Conservation (phyloP, 1,284 basidiomycete genomes). For the Boletellus sp. region DNA sequence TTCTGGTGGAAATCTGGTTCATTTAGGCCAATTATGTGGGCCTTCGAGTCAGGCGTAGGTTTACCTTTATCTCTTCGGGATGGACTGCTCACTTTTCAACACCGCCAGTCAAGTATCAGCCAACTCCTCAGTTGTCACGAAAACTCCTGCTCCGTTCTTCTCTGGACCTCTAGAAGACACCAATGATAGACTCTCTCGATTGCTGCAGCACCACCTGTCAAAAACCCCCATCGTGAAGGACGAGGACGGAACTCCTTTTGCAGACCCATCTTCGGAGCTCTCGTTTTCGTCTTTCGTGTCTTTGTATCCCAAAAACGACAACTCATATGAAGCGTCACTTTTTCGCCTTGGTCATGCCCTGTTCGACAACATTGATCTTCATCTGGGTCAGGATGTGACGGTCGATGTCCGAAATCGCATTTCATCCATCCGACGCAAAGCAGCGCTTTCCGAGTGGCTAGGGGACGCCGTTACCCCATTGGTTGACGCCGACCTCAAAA, state of each 20-base stretch:
- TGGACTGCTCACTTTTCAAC: constrained; percentile 8
- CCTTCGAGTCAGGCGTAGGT: constrained; percentile 50
- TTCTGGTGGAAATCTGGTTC: constrained; percentile 72
- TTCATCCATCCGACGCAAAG: constrained; percentile 68
- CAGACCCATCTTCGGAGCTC: constrained; percentile 54
- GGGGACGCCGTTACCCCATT: constrained; percentile 68
- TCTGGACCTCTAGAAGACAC: constrained; percentile 36
- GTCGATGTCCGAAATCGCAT: constrained; percentile 62
- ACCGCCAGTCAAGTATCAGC: constrained; percentile 46
- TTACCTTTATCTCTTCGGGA: constrained; percentile 5
- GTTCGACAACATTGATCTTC: constrained; percentile 82
- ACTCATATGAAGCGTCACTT: constrained; percentile 73
- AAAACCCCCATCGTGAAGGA: constrained; percentile 68
- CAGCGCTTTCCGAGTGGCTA: constrained; percentile 85
- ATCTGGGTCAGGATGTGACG: constrained; percentile 51
- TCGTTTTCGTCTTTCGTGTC: constrained; percentile 79
- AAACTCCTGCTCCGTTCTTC: constrained; percentile 46
- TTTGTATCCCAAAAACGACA: constrained; percentile 73
- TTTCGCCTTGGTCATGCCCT: constrained; percentile 90
- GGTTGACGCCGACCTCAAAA: constrained; percentile 75
- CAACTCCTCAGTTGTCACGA: constrained; percentile 55
- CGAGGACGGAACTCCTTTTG: constrained; percentile 52
- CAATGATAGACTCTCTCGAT: constrained; percentile 49
- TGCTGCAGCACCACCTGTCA: constrained; percentile 79
- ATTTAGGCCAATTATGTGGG: constrained; percentile 70